Evolutionary conservation across 371 early-diverging fungal genomes (phyloP), one percentile per base, ranked within the genome.

Genomic region (Mucor saturninus): DNA sequence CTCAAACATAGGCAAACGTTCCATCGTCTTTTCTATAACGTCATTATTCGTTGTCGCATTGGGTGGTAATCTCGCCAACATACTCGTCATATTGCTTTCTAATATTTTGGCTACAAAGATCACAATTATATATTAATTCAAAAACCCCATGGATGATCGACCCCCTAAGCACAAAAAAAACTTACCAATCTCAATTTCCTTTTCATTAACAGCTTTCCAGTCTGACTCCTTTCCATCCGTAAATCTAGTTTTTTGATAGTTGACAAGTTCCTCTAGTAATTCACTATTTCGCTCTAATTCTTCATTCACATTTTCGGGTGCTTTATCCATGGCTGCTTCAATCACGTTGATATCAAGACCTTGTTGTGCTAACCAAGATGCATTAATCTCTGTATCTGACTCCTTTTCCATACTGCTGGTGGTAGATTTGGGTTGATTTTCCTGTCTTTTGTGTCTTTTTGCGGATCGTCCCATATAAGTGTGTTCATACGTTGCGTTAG

Each of bases 11-110:
- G 85, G 83, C 9, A 83, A 64, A 26, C 71, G 71, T 3, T 68
- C 61, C 75, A 86, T 85, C 13, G 85, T 68, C 9, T 71, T 56
- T 56, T 83, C 80, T n/a, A 86, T 61, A 5, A 74, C 64, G 35
- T 72, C 64, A 13, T 69, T 10, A 31, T 75, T 63, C 3, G 74
- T 67, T 14, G 83, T 64, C 8, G 69, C 73, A 37, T 80, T 76
- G 7, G 87, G 84, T 58, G 80, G 62, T 29, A 83, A 48, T 35
- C 67, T 70, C n/a, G 71, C 60, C 26, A 80, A 38, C 64, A 84
- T 64, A 1, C 61, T 49, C 5, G 68, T 43, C 37, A 86, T 68
- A 4, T 75, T 80, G 11, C 68, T 69, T 65, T 82, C 76, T 39
- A 86, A 57, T 21, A 63, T 54, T 21, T 75, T 68, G 11, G 85